phyloP scores from a whole-genome alignment of 2,329 filamentous ascomycete species.

The Colletotrichum filicis region DNA sequence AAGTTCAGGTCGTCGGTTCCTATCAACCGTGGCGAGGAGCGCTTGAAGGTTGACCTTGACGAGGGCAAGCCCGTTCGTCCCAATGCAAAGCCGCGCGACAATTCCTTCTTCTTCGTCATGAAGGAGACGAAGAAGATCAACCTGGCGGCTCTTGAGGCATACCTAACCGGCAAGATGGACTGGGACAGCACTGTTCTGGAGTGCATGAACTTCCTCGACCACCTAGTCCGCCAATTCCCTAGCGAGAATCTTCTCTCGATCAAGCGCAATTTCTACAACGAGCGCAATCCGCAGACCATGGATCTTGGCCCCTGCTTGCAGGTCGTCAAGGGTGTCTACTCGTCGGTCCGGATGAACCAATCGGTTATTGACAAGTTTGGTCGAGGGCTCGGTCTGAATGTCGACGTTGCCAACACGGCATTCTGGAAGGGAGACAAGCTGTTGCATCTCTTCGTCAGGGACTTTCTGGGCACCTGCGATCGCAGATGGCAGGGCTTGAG shows the following conservation, averaged over 20 bases:
- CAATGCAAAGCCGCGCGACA: slow-evolving; percentile 45
- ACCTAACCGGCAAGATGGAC: slow-evolving; percentile 68
- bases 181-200: slow-evolving; percentile 79
- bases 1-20: slow-evolving; percentile 48
- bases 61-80: slow-evolving; percentile 61
- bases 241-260: slow-evolving; percentile 74
- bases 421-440: slow-evolving; percentile 75
- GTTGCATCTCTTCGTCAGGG: slow-evolving; percentile 36
- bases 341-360: slow-evolving; percentile 82
- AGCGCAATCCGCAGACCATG: slow-evolving; percentile 58
- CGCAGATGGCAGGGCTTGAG: slow-evolving; percentile 43
- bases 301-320: slow-evolving; percentile 72
- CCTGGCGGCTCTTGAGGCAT: slow-evolving; percentile 72
- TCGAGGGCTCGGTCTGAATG: slow-evolving; percentile 80
- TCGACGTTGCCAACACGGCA: slow-evolving; percentile 90
- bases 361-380: slow-evolving; percentile 52
- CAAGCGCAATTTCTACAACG: slow-evolving; percentile 84
- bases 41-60: slow-evolving; percentile 78
- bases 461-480: slow-evolving; percentile 45
- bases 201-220: slow-evolving; percentile 90
- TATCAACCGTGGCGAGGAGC: slow-evolving; percentile 59
- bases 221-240: slow-evolving; percentile 85
- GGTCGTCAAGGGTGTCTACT: slow-evolving; percentile 90
- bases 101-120: slow-evolving; percentile 71
- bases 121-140: slow-evolving; percentile 74